Evolutionary conservation across 2,329 filamentous ascomycete species (phyloP).

Genomic region (Penicillium sumatraense): DNA sequence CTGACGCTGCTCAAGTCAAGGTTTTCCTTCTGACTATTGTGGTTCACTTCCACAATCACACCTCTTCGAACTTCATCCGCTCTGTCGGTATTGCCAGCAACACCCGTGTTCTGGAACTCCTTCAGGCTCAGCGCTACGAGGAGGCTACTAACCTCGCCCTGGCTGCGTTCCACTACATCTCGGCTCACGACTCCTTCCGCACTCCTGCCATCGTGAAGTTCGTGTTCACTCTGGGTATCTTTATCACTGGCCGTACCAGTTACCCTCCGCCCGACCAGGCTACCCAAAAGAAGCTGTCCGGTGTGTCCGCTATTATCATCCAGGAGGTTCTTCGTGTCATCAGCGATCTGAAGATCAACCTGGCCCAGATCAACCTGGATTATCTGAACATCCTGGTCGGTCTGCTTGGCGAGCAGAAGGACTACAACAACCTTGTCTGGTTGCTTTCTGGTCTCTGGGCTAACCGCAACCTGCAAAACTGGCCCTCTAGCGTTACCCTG

Average conservation of each 20-base stretch:
- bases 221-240: conserved; percentile 39
- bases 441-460: conserved; percentile 51
- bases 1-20: conserved; percentile 32
- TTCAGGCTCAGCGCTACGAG: conserved; percentile 35
- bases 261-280: conserved; percentile 38
- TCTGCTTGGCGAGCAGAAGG: conserved; percentile 50
- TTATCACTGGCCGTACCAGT: conserved; percentile 43
- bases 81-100: conserved; percentile 44
- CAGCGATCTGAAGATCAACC: conserved; percentile 46
- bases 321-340: conserved; percentile 47
- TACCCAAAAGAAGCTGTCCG: conserved; percentile 45
- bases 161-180: conserved; percentile 40
- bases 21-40: conserved; percentile 39
- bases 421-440: conserved; percentile 49
- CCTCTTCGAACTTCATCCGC: conserved; percentile 39
- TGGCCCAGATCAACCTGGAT: conserved; percentile 45
- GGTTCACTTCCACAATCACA: conserved; percentile 40
- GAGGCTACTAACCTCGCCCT: conserved; percentile 39
- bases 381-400: conserved; percentile 50
- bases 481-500: conserved; percentile 50
- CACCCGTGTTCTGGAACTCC: conserved; percentile 31
- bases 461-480: conserved; percentile 50
- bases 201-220: conserved; percentile 38
- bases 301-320: conserved; percentile 47
- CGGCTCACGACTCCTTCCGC: conserved; percentile 35